A percentile compares a stretch with the other conserved stretches of the same genome.
Conservation (phyloP, 345 rosid species). For the Erodium maritimum region DNA sequence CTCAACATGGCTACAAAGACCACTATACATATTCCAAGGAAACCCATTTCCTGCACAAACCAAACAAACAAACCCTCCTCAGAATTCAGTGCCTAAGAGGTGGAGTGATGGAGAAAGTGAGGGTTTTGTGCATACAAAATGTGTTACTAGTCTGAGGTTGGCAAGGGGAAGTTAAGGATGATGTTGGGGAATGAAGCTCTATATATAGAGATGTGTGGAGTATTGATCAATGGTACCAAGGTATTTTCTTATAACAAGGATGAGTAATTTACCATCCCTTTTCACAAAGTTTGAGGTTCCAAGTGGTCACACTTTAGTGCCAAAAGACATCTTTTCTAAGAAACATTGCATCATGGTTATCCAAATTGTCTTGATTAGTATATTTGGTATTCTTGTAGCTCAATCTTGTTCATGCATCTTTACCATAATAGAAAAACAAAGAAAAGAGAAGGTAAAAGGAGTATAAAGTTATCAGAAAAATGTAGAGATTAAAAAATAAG, state of each 20-base stretch:
- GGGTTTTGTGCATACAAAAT: neutral
- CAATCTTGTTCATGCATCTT: neutral
- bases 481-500: too few species aligned
- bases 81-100: neutral
- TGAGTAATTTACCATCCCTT: neutral
- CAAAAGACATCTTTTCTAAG: neutral
- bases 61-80: neutral
- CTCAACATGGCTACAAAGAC: slow-evolving; percentile 21
- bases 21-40: slow-evolving; percentile 18
- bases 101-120: neutral
- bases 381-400: neutral
- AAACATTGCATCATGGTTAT: neutral
- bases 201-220: neutral
- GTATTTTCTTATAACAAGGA: neutral
- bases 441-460: neutral
- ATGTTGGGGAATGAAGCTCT: neutral
- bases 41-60: slow-evolving; percentile 25
- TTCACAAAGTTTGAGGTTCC: neutral
- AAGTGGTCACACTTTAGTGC: neutral
- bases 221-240: neutral
- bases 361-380: neutral
- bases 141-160: neutral
- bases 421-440: neutral
- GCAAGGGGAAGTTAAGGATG: neutral
- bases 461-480: neutral